phyloP scores from a whole-genome alignment of 148 eudicot species.

The Chenopodium berlandieri region DNA sequence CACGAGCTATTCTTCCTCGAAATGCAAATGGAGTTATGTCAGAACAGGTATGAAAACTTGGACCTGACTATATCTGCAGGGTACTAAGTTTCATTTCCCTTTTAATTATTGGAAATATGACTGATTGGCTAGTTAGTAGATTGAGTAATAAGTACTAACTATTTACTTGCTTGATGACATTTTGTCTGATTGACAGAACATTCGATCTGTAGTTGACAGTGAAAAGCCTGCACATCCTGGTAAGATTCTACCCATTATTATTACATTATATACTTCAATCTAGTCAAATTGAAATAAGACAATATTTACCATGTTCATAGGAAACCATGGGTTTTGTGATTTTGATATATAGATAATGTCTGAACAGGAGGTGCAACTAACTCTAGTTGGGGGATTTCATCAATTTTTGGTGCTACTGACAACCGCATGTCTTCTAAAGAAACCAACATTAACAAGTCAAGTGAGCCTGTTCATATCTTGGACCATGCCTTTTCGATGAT shows the following conservation, averaged over 20 bases:
- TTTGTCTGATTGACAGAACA: slow-evolving; percentile 42
- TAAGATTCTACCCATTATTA: slow-evolving; percentile 28
- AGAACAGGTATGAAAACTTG: slow-evolving; percentile 55
- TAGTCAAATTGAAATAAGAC: not conserved
- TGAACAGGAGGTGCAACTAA: slow-evolving; percentile 45
- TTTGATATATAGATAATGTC: slow-evolving; percentile 19
- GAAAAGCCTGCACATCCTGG: slow-evolving; percentile 70
- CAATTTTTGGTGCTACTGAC: slow-evolving; percentile 69
- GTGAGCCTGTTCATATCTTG: slow-evolving; percentile 60
- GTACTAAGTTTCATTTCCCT: not conserved
- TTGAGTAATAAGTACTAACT: not conserved
- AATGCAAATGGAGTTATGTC: slow-evolving; percentile 63
- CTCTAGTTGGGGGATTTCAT: slow-evolving; percentile 81
- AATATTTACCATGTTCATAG: not conserved
- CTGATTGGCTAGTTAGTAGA: not conserved
- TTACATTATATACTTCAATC: not conserved
- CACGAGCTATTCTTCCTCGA: slow-evolving; percentile 74
- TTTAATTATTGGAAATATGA: not conserved
- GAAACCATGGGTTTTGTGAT: not conserved
- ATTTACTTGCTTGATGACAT: slow-evolving; percentile 1
- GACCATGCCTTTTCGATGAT: slow-evolving; percentile 73
- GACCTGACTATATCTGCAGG: not conserved
- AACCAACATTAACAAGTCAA: slow-evolving; percentile 38
- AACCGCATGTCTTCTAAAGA: slow-evolving; percentile 58
- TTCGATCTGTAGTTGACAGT: slow-evolving; percentile 53